Base-by-base conservation (phyloP, 805 yeast genomes). In the Starmerella floris region DNA sequence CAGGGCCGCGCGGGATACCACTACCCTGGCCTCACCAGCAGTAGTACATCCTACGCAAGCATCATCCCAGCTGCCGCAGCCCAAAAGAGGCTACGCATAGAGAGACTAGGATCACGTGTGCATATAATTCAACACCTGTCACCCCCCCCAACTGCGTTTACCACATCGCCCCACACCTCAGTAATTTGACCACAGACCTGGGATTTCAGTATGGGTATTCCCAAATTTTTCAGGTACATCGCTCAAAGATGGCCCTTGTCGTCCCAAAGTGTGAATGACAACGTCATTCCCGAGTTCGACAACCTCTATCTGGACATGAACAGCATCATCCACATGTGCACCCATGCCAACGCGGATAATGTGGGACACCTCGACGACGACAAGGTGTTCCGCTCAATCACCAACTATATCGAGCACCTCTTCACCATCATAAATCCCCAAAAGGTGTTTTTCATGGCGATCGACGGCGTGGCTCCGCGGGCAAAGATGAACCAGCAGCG, bases 181-280 rank as follows among this genome's bases (percentile, higher is more conserved):
- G n/a, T n/a, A n/a, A n/a, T n/a, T n/a, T 9, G 15, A 33, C 23
- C 21, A 2, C 10, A 25, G 13, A 25, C 8, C 15, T 15, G 27
- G 16, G n/a, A 33, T 19, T 23, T 4, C 28, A 8, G 11, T 25
- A 67, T 69, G 81, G 97, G 97, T 70, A 88, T 91, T 59, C 98
- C 98, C 43, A 91, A 91, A 59, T 91, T 88, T 61, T 91, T 84
- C 63, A 76, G 95, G 64, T 88, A 83, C 68, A 85, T 91, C 67
- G 84, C 96, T 38, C 97, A 91, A 66, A 77, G 99, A 76, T 91
- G 97, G 96, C 99, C 99, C 26, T 69, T 81, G 69, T 85, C 87
- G 51, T 79, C 93, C 10, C 94, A 85, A 62, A 67, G 77, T 56
- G 77, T 88, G 50, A 84, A 79, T 52, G 91, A 79, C 25, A 70